These are phyloP conservation scores for Geotrichum histeridarum DNA, from an alignment of 1,139 yeast species.

Conservation along the genomic window DNA sequence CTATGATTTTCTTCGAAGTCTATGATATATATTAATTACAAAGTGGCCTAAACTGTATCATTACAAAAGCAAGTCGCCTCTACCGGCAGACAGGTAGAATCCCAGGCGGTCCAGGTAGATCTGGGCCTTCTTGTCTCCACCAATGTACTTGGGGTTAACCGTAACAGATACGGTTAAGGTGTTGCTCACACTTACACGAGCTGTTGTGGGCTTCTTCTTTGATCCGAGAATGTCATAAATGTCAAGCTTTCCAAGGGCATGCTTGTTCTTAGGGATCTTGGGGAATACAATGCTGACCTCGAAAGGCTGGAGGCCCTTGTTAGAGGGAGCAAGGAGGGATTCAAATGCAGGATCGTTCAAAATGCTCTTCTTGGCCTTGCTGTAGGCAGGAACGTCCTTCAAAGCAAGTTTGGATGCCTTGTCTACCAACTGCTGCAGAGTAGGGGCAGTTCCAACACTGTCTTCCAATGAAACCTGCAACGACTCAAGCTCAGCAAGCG, in stretches of 20 bases:
- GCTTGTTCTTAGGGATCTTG: conserved; percentile 26
- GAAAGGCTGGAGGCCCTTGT: conserved; percentile 44
- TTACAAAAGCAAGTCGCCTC: conserved; percentile 22
- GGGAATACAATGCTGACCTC: conserved; percentile 52
- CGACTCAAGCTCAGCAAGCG: conserved; percentile 23
- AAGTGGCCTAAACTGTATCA: too few relatives aligned
- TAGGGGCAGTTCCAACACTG: conserved; percentile 32
- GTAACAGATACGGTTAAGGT: conserved; percentile 41
- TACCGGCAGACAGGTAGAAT: conserved; percentile 31
- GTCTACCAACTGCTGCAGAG: conserved; percentile 34
- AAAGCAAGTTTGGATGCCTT: conserved; percentile 42
- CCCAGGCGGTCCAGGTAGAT: conserved; percentile 35
- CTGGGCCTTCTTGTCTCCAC: conserved; percentile 45
- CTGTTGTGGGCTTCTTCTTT: conserved; percentile 24
- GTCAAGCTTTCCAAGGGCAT: conserved; percentile 37
- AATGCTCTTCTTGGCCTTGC: conserved; percentile 41
- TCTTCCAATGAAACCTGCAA: conserved; percentile 32
- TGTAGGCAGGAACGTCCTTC: conserved; percentile 40
- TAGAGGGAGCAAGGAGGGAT: conserved; percentile 48
- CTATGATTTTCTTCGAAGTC: too few relatives aligned
- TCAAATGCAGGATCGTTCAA: conserved; percentile 65
- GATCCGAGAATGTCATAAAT: conserved; percentile 40
- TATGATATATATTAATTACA: too few relatives aligned
- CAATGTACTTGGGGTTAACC: conserved; percentile 44
- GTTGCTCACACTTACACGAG: conserved; percentile 26